Percentiles rank a stretch among this genome's conserved stretches.
Conservation (phyloP, 305 asterid genomes). For the Fraxinus latifolia region DNA sequence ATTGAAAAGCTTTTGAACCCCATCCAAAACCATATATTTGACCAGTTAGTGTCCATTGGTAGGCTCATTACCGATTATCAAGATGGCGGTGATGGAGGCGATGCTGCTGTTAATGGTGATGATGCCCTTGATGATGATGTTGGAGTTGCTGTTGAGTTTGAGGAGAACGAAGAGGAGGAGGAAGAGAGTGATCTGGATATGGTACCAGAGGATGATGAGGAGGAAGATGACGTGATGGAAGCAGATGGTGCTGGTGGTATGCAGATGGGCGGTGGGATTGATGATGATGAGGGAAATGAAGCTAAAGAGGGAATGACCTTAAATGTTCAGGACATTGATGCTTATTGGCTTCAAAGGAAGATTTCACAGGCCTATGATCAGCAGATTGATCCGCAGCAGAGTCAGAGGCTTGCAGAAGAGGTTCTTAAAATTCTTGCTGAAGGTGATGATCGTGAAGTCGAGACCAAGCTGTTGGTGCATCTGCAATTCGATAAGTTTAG, state of each 20-base stretch:
- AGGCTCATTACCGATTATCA: slow-evolving; percentile 71
- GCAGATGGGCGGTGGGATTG: slow-evolving; percentile 96
- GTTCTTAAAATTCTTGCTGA: slow-evolving; percentile 83
- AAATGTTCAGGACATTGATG: slow-evolving; percentile 92
- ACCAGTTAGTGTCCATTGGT: slow-evolving; percentile 66
- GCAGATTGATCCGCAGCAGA: slow-evolving; percentile 79
- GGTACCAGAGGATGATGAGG: slow-evolving; percentile 85
- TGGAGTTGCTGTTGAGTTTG: slow-evolving; percentile 98
- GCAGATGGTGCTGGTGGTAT: slow-evolving; percentile 60
- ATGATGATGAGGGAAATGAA: slow-evolving; percentile 73
- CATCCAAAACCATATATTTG: slow-evolving; percentile 52
- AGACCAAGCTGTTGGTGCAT: slow-evolving; percentile 76
- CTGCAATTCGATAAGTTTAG: slow-evolving; percentile 74
- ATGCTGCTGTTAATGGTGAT: slow-evolving; percentile 56
- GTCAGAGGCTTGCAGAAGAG: slow-evolving; percentile 88
- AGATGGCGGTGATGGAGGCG: slow-evolving; percentile 58
- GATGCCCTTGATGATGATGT: slow-evolving; percentile 82
- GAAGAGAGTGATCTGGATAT: slow-evolving; percentile 84
- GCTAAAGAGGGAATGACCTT: slow-evolving; percentile 75
- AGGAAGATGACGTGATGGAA: slow-evolving; percentile 68
- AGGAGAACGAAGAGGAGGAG: slow-evolving; percentile 90
- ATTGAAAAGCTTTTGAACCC: slow-evolving; percentile 90
- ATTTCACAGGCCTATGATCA: slow-evolving; percentile 91
- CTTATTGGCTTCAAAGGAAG: slow-evolving; percentile 97
- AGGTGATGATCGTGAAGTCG: slow-evolving; percentile 86